Percentiles rank a stretch among this genome's conserved stretches.
phyloP scores from a whole-genome alignment of 805 yeast species.

The Kodamaea sagamina region DNA sequence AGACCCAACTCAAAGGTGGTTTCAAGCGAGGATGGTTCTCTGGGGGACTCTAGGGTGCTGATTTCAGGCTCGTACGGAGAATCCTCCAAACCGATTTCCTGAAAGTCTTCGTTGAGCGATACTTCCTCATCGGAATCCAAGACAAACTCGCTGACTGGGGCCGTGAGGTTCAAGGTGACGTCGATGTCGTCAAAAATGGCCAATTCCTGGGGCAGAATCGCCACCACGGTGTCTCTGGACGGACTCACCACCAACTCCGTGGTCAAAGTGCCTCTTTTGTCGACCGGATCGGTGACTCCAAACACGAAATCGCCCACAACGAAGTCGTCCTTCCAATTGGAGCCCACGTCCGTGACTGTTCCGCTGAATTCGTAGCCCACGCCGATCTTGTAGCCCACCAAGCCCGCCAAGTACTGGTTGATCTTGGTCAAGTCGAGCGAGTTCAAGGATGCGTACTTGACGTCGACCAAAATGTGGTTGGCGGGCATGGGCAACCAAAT shows the following conservation, averaged over 20 bases:
- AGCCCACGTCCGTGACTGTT: constrained; percentile 55
- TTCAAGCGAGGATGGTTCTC: constrained; percentile 3
- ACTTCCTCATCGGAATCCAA: constrained; percentile 5
- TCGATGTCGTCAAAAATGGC: constrained; percentile 25
- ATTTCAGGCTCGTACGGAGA: no score
- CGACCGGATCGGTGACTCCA: constrained; percentile 56
- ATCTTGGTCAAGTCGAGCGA: constrained; percentile 66
- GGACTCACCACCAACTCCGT: constrained; percentile 60
- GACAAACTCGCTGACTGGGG: constrained; percentile 16
- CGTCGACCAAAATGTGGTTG: constrained; percentile 56
- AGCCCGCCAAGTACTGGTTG: constrained; percentile 53
- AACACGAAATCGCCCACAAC: constrained; percentile 64
- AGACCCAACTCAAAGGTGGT: constrained; percentile 12
- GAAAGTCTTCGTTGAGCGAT: neutral
- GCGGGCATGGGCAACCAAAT: constrained; percentile 50
- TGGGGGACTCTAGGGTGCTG: constrained; percentile 12
- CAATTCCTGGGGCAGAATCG: constrained; percentile 27
- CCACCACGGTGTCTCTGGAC: constrained; percentile 40
- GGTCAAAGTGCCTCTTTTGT: constrained; percentile 58
- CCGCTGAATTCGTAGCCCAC: constrained; percentile 75
- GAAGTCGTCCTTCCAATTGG: constrained; percentile 34
- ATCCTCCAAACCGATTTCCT: neutral
- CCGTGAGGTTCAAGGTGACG: constrained; percentile 20
- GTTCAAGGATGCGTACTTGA: constrained; percentile 59
- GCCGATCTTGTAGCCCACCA: constrained; percentile 58